These are phyloP conservation scores for Haplographium delicatum DNA, from an alignment of 495 filamentous ascomycete species.

Conservation along the genomic window DNA sequence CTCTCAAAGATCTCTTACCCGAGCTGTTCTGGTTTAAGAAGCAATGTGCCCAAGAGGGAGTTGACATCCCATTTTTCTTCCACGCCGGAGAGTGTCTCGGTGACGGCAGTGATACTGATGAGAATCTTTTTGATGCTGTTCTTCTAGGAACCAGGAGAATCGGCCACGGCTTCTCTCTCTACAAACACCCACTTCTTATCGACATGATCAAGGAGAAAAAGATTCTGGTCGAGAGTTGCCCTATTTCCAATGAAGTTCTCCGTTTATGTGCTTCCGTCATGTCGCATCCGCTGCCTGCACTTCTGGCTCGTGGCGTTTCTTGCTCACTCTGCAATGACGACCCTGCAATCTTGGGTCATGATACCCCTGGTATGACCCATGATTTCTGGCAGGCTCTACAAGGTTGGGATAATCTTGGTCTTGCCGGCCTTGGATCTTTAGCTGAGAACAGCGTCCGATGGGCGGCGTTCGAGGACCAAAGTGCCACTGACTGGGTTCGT, in stretches of 20 bases:
- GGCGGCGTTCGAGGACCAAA: slow-evolving; percentile 81
- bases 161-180: slow-evolving; percentile 81
- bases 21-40: slow-evolving; percentile 91
- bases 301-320: slow-evolving; percentile 78
- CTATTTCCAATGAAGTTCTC: slow-evolving; percentile 78
- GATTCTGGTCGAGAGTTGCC: slow-evolving; percentile 83
- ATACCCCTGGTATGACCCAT: slow-evolving; percentile 69
- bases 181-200: slow-evolving; percentile 85
- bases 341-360: slow-evolving; percentile 74
- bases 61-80: slow-evolving; percentile 94
- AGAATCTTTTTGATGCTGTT: slow-evolving; percentile 87
- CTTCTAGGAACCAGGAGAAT: slow-evolving; percentile 84
- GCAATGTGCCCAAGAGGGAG: slow-evolving; percentile 66
- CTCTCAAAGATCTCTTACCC: slow-evolving; percentile 71
- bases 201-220: slow-evolving; percentile 82
- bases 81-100: slow-evolving; percentile 85
- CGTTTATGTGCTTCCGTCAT: slow-evolving; percentile 71
- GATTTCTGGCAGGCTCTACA: slow-evolving; percentile 85
- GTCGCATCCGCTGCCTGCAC: slow-evolving; percentile 74
- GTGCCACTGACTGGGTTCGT: slow-evolving; percentile 57
- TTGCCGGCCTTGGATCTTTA: slow-evolving; percentile 75
- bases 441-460: slow-evolving; percentile 90
- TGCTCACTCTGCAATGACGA: slow-evolving; percentile 80
- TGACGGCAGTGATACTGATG: slow-evolving; percentile 67
- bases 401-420: slow-evolving; percentile 63